These are phyloP conservation scores for Beauveria medogensis DNA, from an alignment of 2,329 filamentous ascomycete genomes.

Conservation along the genomic window DNA sequence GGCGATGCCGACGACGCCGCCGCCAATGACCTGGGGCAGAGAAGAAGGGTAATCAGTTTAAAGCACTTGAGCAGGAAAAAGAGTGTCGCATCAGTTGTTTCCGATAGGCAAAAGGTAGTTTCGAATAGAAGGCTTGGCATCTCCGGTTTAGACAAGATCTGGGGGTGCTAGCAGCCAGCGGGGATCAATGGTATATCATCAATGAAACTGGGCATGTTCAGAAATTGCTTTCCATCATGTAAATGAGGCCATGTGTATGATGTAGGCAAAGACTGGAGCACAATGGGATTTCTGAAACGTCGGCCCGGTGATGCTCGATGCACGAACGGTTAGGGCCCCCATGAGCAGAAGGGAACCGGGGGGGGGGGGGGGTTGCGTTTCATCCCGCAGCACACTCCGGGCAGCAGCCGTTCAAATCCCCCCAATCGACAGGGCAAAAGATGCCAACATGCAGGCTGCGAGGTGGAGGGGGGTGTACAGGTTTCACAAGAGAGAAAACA, in stretches of 20 bases:
- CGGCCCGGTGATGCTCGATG: background rate
- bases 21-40: conserved; percentile 42
- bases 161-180: background rate
- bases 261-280: background rate
- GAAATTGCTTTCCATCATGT: background rate
- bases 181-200: background rate
- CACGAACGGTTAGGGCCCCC: background rate
- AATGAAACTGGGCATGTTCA: background rate
- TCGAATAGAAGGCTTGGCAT: background rate
- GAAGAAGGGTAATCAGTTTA: background rate
- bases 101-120: background rate
- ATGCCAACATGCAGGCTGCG: background rate
- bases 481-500: background rate
- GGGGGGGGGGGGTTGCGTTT: background rate
- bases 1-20: conserved; percentile 68
- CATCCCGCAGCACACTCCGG: background rate
- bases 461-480: background rate
- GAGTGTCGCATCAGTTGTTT: background rate
- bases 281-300: background rate
- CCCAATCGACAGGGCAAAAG: background rate
- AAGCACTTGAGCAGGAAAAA: too few relatives aligned
- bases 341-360: background rate
- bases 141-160: background rate
- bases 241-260: background rate
- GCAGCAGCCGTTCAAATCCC: background rate